Evolutionary conservation across 768 basidiomycete species (phyloP).

Genomic region (Exidia glandulosa): DNA sequence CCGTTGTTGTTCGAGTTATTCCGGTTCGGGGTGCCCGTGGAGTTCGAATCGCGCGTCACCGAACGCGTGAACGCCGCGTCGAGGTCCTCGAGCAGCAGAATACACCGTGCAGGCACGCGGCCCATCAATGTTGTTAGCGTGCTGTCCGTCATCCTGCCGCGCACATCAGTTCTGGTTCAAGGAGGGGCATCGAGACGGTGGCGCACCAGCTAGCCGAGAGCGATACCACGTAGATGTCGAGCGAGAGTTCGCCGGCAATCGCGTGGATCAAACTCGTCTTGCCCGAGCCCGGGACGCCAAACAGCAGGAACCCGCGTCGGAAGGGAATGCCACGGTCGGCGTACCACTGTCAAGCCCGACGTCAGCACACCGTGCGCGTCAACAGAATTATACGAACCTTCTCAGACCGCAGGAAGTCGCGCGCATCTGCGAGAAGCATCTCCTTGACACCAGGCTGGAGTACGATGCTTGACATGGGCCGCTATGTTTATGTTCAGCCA

Average conservation of each 20-base stretch:
- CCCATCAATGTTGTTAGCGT: conserved; percentile 81
- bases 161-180: too few species aligned
- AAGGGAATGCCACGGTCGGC: conserved; percentile 89
- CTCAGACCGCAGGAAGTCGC: conserved; percentile 75
- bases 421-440: conserved; percentile 71
- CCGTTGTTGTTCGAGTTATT: conserved; percentile 23
- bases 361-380: background rate
- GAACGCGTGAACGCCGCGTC: conserved; percentile 82
- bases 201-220: conserved; percentile 31
- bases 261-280: conserved; percentile 79
- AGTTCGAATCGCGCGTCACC: conserved; percentile 49
- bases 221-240: conserved; percentile 88
- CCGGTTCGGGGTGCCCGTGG: conserved; percentile 8
- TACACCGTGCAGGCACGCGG: conserved; percentile 72
- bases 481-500: conserved; percentile 12
- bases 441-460: conserved; percentile 84
- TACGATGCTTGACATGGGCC: conserved; percentile 81
- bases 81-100: conserved; percentile 83
- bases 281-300: conserved; percentile 77
- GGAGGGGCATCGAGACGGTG: background rate
- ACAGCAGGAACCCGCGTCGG: conserved; percentile 76
- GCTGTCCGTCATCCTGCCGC: conserved; percentile 40
- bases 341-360: conserved; percentile 48
- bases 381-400: conserved; percentile 21
- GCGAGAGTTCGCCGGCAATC: conserved; percentile 77